A percentile compares a stretch with the other conserved stretches of the same genome.
Evolutionary conservation across 2,329 filamentous ascomycete genomes (phyloP).

Genomic region (Fusarium coicis): DNA sequence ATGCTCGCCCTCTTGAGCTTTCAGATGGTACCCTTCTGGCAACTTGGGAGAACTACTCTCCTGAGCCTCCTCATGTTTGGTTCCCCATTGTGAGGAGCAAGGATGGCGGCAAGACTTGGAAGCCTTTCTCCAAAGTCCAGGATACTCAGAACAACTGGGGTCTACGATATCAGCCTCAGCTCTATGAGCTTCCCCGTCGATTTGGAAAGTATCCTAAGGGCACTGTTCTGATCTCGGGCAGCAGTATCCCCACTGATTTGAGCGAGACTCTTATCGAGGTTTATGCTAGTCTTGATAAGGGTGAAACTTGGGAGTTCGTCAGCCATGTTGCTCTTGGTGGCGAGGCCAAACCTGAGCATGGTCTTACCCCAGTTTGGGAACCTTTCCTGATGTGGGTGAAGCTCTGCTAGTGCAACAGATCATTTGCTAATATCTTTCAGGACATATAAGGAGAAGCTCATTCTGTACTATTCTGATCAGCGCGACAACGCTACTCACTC

Average conservation of each 20-base stretch:
- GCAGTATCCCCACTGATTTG: slow-evolving; percentile 68
- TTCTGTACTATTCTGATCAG: slow-evolving; percentile 79
- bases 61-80: slow-evolving; percentile 63
- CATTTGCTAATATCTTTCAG: slow-evolving; percentile 41
- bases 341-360: slow-evolving; percentile 70
- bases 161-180: slow-evolving; percentile 74
- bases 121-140: slow-evolving; percentile 64
- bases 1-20: slow-evolving; percentile 57
- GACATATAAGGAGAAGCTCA: slow-evolving; percentile 66
- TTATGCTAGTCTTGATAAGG: slow-evolving; percentile 71
- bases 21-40: slow-evolving; percentile 59
- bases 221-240: slow-evolving; percentile 71
- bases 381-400: slow-evolving; percentile 66
- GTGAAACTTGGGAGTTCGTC: slow-evolving; percentile 73
- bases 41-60: slow-evolving; percentile 68
- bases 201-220: slow-evolving; percentile 69
- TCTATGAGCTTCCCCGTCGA: slow-evolving; percentile 69
- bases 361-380: slow-evolving; percentile 77
- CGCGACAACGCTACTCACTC: slow-evolving; percentile 68
- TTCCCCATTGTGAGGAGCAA: slow-evolving; percentile 65
- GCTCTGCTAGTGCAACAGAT: accelerated
- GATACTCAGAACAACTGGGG: slow-evolving; percentile 74
- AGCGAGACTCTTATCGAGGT: slow-evolving; percentile 74
- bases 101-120: slow-evolving; percentile 72
- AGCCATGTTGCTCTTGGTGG: slow-evolving; percentile 73